Conservation (phyloP, 371 early-diverging fungal species). For the Mucor indicus region DNA sequence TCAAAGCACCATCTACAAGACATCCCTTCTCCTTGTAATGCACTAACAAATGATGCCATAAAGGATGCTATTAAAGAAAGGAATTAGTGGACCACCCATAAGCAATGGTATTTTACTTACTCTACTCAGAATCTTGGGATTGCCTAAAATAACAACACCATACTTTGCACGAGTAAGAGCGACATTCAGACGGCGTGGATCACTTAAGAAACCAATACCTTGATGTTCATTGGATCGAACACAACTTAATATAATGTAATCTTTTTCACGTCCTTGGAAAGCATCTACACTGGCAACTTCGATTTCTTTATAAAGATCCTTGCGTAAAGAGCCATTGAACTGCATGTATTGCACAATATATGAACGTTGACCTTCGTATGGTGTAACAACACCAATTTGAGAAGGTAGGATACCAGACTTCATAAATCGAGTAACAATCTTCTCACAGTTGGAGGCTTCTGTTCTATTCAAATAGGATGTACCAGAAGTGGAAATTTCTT, state of each 20-base stretch:
- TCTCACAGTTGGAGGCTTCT: conserved; percentile 89
- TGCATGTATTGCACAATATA: conserved; percentile 95
- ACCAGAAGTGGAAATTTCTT: conserved; percentile 95
- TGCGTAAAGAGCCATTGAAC: conserved; percentile 83
- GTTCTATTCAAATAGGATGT: conserved; percentile 96
- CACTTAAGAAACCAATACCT: conserved; percentile 98
- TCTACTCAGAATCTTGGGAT: conserved; percentile 92
- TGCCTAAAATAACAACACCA: conserved; percentile 94
- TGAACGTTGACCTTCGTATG: conserved; percentile 98
- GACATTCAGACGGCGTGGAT: conserved; percentile 97
- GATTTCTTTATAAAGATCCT: conserved; percentile 93
- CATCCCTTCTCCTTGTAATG: conserved; percentile 90
- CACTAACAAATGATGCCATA: conserved; percentile 95
- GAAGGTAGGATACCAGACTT: conserved; percentile 83
- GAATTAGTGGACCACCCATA: neutral
- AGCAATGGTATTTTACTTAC: conserved; percentile 3
- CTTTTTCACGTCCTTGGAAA: conserved; percentile 99
- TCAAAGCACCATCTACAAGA: conserved; percentile 94
- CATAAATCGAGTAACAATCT: conserved; percentile 92
- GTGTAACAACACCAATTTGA: conserved; percentile 99
- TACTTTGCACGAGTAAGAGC: conserved; percentile 96
- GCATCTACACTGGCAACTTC: conserved; percentile 99
- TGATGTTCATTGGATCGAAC: conserved; percentile 97
- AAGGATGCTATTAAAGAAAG: conserved; percentile 60
- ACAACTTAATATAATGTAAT: conserved; percentile 97